Conservation (phyloP, 1,139 yeast species). For the Geotrichum europaeum region DNA sequence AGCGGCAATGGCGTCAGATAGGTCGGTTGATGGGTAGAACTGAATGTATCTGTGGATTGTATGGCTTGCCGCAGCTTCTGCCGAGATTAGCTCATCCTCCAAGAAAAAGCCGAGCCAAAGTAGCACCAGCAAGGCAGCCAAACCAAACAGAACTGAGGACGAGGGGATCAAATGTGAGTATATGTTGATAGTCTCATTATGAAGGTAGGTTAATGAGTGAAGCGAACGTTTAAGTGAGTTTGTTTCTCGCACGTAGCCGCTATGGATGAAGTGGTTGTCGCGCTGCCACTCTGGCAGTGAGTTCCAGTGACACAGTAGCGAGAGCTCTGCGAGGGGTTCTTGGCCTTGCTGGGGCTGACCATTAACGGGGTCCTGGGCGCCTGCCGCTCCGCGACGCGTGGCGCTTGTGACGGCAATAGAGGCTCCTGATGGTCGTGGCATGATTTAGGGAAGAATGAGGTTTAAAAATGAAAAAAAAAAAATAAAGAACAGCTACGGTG, state of each 20-base stretch:
- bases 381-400: neutral
- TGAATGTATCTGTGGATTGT: constrained; percentile 27
- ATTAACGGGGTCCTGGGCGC: neutral
- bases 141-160: constrained; percentile 5
- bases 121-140: neutral
- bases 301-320: constrained; percentile 32
- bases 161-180: constrained; percentile 71
- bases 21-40: constrained; percentile 42
- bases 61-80: neutral
- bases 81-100: neutral
- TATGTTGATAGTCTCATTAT: constrained; percentile 79
- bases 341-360: neutral
- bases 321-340: neutral
- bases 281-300: constrained; percentile 77
- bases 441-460: neutral
- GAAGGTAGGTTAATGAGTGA: constrained; percentile 58
- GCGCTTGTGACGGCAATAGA: neutral
- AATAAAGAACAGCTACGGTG: too few relatives aligned
- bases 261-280: constrained; percentile 70
- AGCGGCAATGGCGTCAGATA: constrained; percentile 42
- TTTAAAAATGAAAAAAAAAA: neutral
- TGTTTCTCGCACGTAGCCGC: constrained; percentile 75
- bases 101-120: constrained; percentile 9
- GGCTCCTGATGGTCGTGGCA: neutral
- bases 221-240: constrained; percentile 47